Evolutionary conservation across 2,329 filamentous ascomycete species (phyloP).

Genomic region (Periconia sp.): DNA sequence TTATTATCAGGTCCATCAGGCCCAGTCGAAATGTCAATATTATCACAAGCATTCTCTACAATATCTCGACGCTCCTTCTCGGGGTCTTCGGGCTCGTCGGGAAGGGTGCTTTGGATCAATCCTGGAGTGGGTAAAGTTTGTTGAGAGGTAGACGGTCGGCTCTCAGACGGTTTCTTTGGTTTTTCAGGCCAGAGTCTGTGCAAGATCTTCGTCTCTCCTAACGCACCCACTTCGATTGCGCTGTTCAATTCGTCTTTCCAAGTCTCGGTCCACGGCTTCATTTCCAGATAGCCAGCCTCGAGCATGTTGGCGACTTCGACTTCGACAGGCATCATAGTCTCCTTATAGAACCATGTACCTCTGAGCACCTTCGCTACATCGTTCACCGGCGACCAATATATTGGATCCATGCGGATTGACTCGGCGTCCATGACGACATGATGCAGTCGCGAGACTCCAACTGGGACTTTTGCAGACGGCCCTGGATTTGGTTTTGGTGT

Average conservation of each 20-base stretch:
- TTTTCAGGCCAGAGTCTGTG: constrained; percentile 80
- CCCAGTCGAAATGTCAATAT: constrained; percentile 56
- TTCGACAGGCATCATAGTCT: constrained; percentile 91
- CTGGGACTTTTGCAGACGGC: constrained; percentile 69
- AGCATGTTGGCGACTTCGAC: constrained; percentile 86
- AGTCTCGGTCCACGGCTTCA: constrained; percentile 87
- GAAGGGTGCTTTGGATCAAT: constrained; percentile 39
- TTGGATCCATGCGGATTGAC: constrained; percentile 80
- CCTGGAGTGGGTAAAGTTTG: constrained; percentile 32
- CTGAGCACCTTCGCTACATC: constrained; percentile 83
- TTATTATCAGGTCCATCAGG: constrained; percentile 55
- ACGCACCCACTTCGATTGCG: constrained; percentile 85
- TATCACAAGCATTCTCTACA: constrained; percentile 53
- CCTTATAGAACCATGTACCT: constrained; percentile 97
- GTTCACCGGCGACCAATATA: constrained; percentile 96
- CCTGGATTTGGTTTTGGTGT: constrained; percentile 33
- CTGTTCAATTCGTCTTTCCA: constrained; percentile 92
- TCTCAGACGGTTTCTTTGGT: constrained; percentile 59
- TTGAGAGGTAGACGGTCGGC: constrained; percentile 49
- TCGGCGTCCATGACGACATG: constrained; percentile 77
- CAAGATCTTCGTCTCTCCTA: constrained; percentile 89
- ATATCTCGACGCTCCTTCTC: constrained; percentile 52
- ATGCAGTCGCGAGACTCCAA: constrained; percentile 89
- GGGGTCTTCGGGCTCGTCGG: constrained; percentile 46
- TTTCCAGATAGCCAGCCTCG: constrained; percentile 85